Evolutionary conservation across 1,284 basidiomycete species (phyloP).

Genomic region (Ustilago esculenta): DNA sequence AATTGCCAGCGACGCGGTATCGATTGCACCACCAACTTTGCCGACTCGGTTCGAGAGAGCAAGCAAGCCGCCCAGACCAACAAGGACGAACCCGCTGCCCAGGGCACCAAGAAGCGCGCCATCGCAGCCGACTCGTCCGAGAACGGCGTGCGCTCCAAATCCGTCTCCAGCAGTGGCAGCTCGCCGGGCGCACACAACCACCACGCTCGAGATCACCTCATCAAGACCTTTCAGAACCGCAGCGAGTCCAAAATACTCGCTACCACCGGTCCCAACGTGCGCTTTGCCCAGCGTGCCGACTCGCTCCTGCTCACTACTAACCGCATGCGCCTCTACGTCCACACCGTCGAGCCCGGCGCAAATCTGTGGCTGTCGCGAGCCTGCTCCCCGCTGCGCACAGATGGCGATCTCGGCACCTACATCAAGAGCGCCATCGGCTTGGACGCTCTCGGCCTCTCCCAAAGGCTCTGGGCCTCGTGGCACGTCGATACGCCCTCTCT

Average conservation of each 20-base stretch:
- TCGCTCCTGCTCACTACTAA: slow-evolving; percentile 49
- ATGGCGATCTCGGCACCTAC: slow-evolving; percentile 45
- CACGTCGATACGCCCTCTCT: slow-evolving; percentile 42
- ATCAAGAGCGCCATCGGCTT: slow-evolving; percentile 48
- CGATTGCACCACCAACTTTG: slow-evolving; percentile 52
- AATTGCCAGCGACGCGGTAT: slow-evolving; percentile 51
- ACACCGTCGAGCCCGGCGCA: slow-evolving; percentile 47
- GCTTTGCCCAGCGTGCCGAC: slow-evolving; percentile 42
- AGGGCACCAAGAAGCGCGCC: slow-evolving; percentile 39
- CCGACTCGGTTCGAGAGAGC: slow-evolving; percentile 45
- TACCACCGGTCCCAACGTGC: slow-evolving; percentile 23
- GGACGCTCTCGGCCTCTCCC: slow-evolving; percentile 34
- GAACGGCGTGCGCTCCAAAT: slow-evolving; percentile 36
- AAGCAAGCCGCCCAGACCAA: slow-evolving; percentile 33
- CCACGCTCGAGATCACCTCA: slow-evolving; percentile 27
- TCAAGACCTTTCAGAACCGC: slow-evolving; percentile 23
- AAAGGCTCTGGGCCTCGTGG: slow-evolving; percentile 48
- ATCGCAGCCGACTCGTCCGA: slow-evolving; percentile 32
- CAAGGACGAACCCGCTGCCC: slow-evolving; percentile 26
- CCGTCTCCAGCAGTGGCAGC: slow-evolving; percentile 28
- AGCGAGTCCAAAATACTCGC: slow-evolving; percentile 34
- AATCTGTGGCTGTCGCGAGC: slow-evolving; percentile 47
- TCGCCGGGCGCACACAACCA: slow-evolving; percentile 13
- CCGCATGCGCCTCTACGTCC: slow-evolving; percentile 49
- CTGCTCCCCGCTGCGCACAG: slow-evolving; percentile 44